Conservation (phyloP, 2,329 filamentous ascomycete genomes). For the Apiospora marii region DNA sequence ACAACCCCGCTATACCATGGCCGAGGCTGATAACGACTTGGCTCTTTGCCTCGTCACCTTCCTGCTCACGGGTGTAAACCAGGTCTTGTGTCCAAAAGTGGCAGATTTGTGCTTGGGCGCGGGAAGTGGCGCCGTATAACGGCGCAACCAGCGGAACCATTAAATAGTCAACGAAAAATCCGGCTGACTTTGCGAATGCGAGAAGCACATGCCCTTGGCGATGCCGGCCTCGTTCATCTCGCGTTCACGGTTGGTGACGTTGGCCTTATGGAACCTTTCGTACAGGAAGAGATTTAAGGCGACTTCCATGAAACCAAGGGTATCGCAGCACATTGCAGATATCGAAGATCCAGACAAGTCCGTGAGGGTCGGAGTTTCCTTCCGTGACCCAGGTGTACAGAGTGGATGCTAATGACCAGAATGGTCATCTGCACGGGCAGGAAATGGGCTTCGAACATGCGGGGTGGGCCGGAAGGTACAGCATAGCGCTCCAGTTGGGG, state of each 20-base stretch:
- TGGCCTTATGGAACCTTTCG: slow-evolving; percentile 70
- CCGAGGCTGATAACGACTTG: slow-evolving; percentile 51
- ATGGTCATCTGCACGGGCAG: slow-evolving; percentile 73
- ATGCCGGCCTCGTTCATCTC: slow-evolving; percentile 74
- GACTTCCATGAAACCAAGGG: slow-evolving; percentile 68
- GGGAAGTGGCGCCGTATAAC: slow-evolving; percentile 72
- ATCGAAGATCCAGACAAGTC: slow-evolving; percentile 66
- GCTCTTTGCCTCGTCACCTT: slow-evolving; percentile 66
- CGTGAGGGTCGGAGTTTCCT: slow-evolving; percentile 57
- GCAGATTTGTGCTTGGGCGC: slow-evolving; percentile 70
- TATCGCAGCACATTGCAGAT: slow-evolving; percentile 67
- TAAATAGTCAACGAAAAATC: slow-evolving; percentile 68
- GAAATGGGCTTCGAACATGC: slow-evolving; percentile 79
- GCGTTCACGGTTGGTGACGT: slow-evolving; percentile 65
- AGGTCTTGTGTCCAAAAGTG: slow-evolving; percentile 76
- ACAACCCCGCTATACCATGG: slow-evolving; percentile 51
- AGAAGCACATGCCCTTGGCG: slow-evolving; percentile 71
- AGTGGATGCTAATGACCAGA: slow-evolving; percentile 67
- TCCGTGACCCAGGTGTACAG: slow-evolving; percentile 65
- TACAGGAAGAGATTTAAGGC: slow-evolving; percentile 71
- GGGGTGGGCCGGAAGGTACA: slow-evolving; percentile 68
- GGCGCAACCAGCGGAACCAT: slow-evolving; percentile 73
- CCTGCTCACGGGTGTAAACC: slow-evolving; percentile 75
- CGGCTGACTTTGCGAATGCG: slow-evolving; percentile 61
- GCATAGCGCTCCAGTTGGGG: slow-evolving; percentile 62